Base-by-base conservation (phyloP, 2,329 filamentous ascomycete genomes). In the Metarhizium anisopliae region DNA sequence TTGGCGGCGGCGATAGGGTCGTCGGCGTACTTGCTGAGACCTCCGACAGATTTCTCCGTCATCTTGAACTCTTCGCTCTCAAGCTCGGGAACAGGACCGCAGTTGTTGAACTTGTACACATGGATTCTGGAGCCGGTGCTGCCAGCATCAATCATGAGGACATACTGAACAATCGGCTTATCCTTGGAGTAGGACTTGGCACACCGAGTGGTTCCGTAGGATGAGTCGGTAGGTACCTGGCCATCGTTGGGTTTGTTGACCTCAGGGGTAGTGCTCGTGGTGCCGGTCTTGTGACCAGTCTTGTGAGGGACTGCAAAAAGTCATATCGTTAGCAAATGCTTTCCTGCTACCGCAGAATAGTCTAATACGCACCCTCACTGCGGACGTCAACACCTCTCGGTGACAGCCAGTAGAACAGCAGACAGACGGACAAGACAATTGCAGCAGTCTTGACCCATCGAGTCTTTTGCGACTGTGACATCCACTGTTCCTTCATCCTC, bases 41-140 rank as follows among this genome's bases (percentile, higher is more conserved):
- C 94, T 77, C 91, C 90, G 54, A 89, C 81, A 63, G 82, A 85
- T 80, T 90, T 93, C 69, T 89, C 85, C 11, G 92, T 97, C 87
- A 92, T 91, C 77, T 93, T 86, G 74, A 99, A 99, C 57, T 89
- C 81, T 70, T 99, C 94, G 67, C 85, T 78, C 74, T 99, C 94
- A 52, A 99, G 82, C 74, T 96, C 92, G 30, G 94, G 94, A n/a
- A 92, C 92, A 7, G 90, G 76, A 13, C 92, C 94, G 75, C 93
- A 99, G 77, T 97, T 97, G 80, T 97, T 97, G 83, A 97, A 99
- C 69, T 91, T 89, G 80, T 96, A 99, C 58, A 97, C 91, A 76
- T 99, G 95, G 69, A 99, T 96, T 64, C 94, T 88, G 58, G 94
- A 97, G 59, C 94, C 94, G 55, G 94, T 97, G 77, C 92, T 97